Evolutionary conservation across 2,329 filamentous ascomycete genomes (phyloP), one percentile per base, ranked within the genome.

Genomic region (Penicillium expansum): DNA sequence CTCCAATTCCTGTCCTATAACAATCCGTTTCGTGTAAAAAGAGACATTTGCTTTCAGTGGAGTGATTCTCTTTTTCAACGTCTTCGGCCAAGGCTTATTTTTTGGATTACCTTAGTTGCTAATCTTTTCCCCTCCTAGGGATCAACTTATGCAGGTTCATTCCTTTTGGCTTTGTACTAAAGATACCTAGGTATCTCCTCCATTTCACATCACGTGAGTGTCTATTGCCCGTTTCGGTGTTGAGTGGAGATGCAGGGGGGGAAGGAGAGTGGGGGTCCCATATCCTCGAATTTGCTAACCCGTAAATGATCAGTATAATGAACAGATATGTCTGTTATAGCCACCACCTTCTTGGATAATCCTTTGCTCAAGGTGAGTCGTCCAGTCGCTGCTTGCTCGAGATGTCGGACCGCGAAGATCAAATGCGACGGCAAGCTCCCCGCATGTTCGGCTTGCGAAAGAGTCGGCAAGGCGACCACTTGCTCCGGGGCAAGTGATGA

Each of bases 381-480:
- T 61, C 89, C 90, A 5, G 89, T 91, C 48, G 89, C 89, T 53
- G 90, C 90, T 24, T 93, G 90, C 72, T 90, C 89, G 57, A 82
- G 89, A 80, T 93, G 90, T 78, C 90, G 94, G 59, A 85, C 88
- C 59, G 92, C 93, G 52, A 99, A 99, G 79, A 92, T 97, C 72
- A 97, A 95, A 86, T 99, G 94, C 70, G 94, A 97, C 77, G 93
- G 94, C 60, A 97, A 97, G 74, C 80, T 97, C 37, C 94, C 94
- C 11, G 92, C 92, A 8, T 99, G 94, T 71, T 95, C 92, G 8
- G 93, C 93, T 18, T 97, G 94, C 71, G 93, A 97, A 75, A 92
- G 92, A 76, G 91, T 91, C 14, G 92, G 92, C 30, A 88, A 91
- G 60, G 86, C 90, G 54, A 87, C 82, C 58, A 92, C 95, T 71